Evolutionary conservation across 1,284 basidiomycete species (phyloP).

Genomic region (Boletellus deceptivus): DNA sequence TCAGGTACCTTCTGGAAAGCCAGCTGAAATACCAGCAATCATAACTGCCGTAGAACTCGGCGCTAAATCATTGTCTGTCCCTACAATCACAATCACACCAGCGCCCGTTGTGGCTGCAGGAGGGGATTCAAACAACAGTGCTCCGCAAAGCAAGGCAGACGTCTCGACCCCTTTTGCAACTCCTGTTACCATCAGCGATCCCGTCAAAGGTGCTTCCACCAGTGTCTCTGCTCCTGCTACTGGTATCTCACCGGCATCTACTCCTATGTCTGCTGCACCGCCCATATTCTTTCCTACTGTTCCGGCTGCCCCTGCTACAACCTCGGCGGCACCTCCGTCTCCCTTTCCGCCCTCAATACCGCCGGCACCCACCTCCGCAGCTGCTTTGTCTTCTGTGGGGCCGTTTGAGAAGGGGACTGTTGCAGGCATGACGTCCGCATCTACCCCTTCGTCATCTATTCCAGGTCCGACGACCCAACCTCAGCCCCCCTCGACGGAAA

Average conservation of each 20-base stretch:
- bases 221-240: conserved; percentile 10
- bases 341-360: conserved; percentile 20
- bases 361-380: conserved; percentile 12
- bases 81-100: conserved; percentile 32
- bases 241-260: conserved; percentile 13
- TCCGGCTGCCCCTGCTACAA: neutral
- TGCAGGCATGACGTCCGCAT: neutral
- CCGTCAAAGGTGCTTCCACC: conserved; percentile 12
- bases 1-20: conserved; percentile 11
- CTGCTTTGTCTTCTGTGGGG: conserved; percentile 15
- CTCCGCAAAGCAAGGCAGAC: conserved; percentile 16
- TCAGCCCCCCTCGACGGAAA: conserved; percentile 7
- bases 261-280: conserved; percentile 9
- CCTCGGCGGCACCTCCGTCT: conserved; percentile 5
- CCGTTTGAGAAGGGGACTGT: conserved; percentile 24
- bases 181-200: conserved; percentile 6
- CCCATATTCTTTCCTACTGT: conserved; percentile 7
- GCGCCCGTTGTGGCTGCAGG: conserved; percentile 15
- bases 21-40: conserved; percentile 15
- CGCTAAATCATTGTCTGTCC: conserved; percentile 20
- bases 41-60: conserved; percentile 26
- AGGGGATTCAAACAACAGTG: conserved; percentile 1
- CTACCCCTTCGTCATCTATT: conserved; percentile 5
- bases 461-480: conserved; percentile 5
- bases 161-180: conserved; percentile 13